A percentile compares a stretch with the other conserved stretches of the same genome.
Evolutionary conservation across 805 yeast genomes (phyloP).

Genomic region (Metschnikowia baotianmanensis): DNA sequence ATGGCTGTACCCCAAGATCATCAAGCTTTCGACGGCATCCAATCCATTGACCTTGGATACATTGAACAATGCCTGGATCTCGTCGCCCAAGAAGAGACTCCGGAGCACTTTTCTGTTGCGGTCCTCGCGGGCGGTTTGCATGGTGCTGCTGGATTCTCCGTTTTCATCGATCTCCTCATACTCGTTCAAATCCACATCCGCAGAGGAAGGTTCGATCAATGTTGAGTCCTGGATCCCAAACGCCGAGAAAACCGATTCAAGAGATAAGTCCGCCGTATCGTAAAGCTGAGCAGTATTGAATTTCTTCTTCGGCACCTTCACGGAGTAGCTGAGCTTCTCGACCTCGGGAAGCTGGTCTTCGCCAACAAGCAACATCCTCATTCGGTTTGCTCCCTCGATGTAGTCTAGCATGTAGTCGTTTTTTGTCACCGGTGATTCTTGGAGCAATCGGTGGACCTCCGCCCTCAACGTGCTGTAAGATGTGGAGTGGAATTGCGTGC

Average conservation of each 20-base stretch:
- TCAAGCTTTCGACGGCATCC: conserved; percentile 71
- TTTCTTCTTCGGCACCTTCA: conserved; percentile 37
- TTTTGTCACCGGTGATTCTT: conserved; percentile 12
- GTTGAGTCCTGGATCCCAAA: conserved; percentile 29
- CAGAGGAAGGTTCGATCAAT: conserved; percentile 18
- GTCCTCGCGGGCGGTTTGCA: conserved; percentile 46
- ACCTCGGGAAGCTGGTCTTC: conserved; percentile 48
- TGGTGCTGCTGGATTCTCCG: conserved; percentile 15
- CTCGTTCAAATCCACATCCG: conserved; percentile 19
- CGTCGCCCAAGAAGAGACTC: conserved; percentile 66
- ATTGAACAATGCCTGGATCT: conserved; percentile 70
- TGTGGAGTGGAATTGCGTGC: conserved; percentile 45
- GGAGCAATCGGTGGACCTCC: conserved; percentile 38
- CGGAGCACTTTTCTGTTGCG: conserved; percentile 72
- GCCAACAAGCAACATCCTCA: conserved; percentile 59
- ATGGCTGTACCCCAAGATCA: conserved; percentile 65
- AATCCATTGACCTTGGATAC: conserved; percentile 73
- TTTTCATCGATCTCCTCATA: conserved; percentile 23
- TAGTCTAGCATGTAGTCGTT: conserved; percentile 54
- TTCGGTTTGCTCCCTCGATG: conserved; percentile 67
- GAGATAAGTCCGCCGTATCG: conserved; percentile 18
- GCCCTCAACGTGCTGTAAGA: conserved; percentile 48
- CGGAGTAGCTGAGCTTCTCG: conserved; percentile 41
- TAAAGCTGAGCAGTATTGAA: conserved; percentile 20
- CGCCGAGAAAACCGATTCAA: conserved; percentile 14